A percentile compares a stretch with the other conserved stretches of the same genome.
Conservation (phyloP, 352 stramenopile species). For the Discostella stelligera region DNA sequence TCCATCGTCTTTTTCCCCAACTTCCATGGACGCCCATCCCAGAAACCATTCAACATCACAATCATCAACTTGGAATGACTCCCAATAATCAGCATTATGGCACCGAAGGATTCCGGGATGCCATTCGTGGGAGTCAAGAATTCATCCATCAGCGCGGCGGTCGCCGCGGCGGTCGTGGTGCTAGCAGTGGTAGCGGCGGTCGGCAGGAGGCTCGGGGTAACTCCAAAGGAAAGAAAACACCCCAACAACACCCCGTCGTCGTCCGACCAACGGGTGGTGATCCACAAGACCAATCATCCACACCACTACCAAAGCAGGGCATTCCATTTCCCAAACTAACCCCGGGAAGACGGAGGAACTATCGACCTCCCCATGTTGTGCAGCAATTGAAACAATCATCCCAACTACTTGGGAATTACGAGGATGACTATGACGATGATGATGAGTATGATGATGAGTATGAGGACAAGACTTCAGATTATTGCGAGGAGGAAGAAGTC, state of each 20-base stretch:
- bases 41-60: neutral
- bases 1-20: neutral
- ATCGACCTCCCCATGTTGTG: slow-evolving; percentile 22
- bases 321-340: slow-evolving; percentile 37
- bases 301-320: too few species aligned
- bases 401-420: neutral
- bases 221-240: neutral
- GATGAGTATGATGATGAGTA: neutral
- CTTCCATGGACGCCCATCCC: neutral
- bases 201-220: neutral
- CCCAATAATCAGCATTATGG: slow-evolving; percentile 3
- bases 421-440: neutral
- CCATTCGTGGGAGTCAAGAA: slow-evolving; percentile 29
- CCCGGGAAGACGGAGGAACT: slow-evolving; percentile 21
- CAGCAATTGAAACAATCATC: slow-evolving; percentile 9
- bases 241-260: neutral
- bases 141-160: slow-evolving; percentile 14
- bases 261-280: neutral
- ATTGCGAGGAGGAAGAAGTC: slow-evolving; percentile 12
- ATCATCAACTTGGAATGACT: slow-evolving; percentile 5
- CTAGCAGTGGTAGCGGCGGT: neutral
- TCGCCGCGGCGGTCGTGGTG: neutral
- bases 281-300: slow-evolving; percentile 9
- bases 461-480: slow-evolving; percentile 1
- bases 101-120: slow-evolving; percentile 48